Base-by-base conservation (phyloP, 192 early-diverging fungal species). In the Coemansia umbellata region DNA sequence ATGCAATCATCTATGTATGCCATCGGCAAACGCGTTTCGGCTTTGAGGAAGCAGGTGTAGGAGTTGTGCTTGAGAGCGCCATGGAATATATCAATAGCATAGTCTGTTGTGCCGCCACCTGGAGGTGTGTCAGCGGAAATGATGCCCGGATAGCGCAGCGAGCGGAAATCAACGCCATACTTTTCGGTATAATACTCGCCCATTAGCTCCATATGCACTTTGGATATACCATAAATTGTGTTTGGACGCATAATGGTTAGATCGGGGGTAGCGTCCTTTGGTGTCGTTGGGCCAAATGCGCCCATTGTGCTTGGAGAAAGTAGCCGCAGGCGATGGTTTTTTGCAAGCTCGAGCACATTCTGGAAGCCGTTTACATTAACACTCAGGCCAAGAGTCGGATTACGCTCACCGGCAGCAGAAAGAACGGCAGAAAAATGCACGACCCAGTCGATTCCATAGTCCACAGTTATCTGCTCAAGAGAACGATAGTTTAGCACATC, bases 81-180 rank as follows among this genome's bases (percentile, higher is more conserved):
- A 49, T 86, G 84, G 69, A 86, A 86, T 28, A 86, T 86, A 28
- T 86, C 81, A 37, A 86, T 80, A 14, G 84, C 84, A 28, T 86
- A 86, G 26, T 86, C 84, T 3, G 82, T 86, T 13, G 84, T 86
- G 28, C 84, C 84, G 35, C 84, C 84, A 21, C 84, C 84, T 10
- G 84, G 82, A 37, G 78, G 75, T n/a, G 82, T 80, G 66, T 86
- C 84, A 1, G 81, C 78, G 13, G 79, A 81, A 42, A 86, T 80
- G 47, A 86, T 80, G 11, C 84, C 84, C 3, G 84, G 84, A 47
- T 86, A 86, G 24, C 84, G 78, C 30, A 82, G 69, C 6, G 79
- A 82, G 32, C 84, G 66, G 67, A 86, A 86, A 45, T 86, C 84
- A 0, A 86, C 84, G 31, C 77, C 71, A 31, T 71, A 86, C 47